Base-by-base conservation (phyloP, 257 asterid genomes). In the Fraxinus quadrangulata region DNA sequence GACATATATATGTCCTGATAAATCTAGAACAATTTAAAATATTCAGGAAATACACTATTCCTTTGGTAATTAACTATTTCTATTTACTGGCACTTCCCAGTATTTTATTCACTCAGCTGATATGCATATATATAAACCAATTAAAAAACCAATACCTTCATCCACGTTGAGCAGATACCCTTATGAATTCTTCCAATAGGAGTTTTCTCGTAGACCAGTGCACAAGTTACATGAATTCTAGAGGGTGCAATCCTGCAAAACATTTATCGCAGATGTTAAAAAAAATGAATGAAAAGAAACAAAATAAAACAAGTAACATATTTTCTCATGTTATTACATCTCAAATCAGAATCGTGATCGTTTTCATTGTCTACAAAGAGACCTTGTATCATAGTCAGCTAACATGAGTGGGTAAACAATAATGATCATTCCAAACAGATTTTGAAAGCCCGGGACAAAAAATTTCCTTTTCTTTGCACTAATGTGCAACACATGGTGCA, bases 141-240 rank as follows among this genome's bases (percentile, higher is more conserved):
- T 2, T 61, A 23, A 9, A 61, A 61, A 61, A 21, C 69, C 34
- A 39, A 67, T 89, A 94, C 99, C 98, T 92, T 94, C 91, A 96
- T 96, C 99, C 99, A 96, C 17, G 99, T 94, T 21, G 99, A 96
- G 87, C 99, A 96, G 69, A 96, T 85, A 78, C 99, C 99, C 90
- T 88, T 92, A 89, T 96, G 99, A 81, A 96, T 79, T 73, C 97
- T 79, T 80, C 99, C 99, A 4, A 94, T 78, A 11, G 97, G 97
- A n/a, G 92, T 94, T 89, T 89, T 92, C 85, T 94, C 99, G 51
- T 88, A 74, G 67, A 96, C 99, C 82, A 96, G 82, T 9, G 99
- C 95, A 84, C 98, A 96, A 40, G 99, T 94, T 24, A 94, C 98
- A 17, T 94, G 97, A 61, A 96, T 92, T 87, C 98, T 90, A 23